Conservation (phyloP, 73 alveolate species). For the Paramecium sonneborni region DNA sequence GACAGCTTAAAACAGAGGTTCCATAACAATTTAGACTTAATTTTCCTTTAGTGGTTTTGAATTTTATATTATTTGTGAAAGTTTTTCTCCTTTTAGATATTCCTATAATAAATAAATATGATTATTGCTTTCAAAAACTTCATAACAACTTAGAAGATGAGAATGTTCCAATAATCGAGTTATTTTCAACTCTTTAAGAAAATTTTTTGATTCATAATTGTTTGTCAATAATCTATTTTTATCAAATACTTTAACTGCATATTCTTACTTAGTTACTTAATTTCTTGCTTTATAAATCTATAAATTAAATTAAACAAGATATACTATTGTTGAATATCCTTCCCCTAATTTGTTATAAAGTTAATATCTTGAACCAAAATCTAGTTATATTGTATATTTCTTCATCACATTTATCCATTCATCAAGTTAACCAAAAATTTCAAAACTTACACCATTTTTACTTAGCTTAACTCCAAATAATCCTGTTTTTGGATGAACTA, state of each 20-base stretch:
- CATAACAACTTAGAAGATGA: constrained; percentile 20
- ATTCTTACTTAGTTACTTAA: background rate
- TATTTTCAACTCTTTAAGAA: constrained; percentile 31
- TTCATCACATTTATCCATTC: background rate
- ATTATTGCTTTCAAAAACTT: constrained; percentile 4
- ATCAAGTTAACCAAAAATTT: background rate
- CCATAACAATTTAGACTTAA: background rate
- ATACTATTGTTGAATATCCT: constrained; percentile 19
- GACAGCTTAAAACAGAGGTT: background rate
- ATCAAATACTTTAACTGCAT: constrained; percentile 4
- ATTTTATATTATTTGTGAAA: background rate
- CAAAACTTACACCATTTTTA: background rate
- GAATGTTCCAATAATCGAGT: constrained; percentile 40
- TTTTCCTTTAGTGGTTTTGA: background rate
- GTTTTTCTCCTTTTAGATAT: background rate
- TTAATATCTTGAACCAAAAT: background rate
- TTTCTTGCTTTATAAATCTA: background rate
- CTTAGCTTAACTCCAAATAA: background rate
- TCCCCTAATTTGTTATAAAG: background rate
- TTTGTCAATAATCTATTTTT: background rate
- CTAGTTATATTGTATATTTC: background rate
- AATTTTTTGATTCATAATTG: background rate
- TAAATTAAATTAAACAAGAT: background rate
- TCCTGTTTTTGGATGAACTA: constrained; percentile 17
- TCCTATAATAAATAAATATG: background rate